Base-by-base conservation (phyloP, 768 basidiomycete genomes). In the Hypholoma sublateritium region DNA sequence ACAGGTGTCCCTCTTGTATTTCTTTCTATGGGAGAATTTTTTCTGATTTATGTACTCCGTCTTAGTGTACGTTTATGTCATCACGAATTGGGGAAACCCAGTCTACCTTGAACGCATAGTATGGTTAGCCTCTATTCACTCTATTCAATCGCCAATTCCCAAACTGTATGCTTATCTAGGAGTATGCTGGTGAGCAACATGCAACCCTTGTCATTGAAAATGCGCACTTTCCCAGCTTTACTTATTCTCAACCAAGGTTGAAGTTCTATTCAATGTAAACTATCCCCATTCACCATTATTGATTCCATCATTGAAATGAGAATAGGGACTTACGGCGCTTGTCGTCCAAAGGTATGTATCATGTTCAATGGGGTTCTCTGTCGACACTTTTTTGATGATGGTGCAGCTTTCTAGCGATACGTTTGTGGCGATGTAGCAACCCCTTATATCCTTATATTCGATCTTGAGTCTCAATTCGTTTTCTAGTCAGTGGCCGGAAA, bases 381-480 rank as follows among this genome's bases (percentile, higher is more conserved):
- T 24, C n/a, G 11, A 21, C 13, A 7, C 22, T 0, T 25, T 48
- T 50, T 8, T 22, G n/a, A 32, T 34, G 51, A 1, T 8, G 25
- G 7, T 7, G 25, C 3, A 28, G 70, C 58, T 71, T 71, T 54
- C 57, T 71, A 34, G 60, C 67, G 22, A 44, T 63, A 59, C 65
- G 70, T 24, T 59, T 71, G 35, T 71, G 69, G 69, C 59, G 61
- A 35, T 59, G 69, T 71, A 58, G 50, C 66, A 59, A 17, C 22
- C 25, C 25, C 7, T 45, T 36, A 42, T 49, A 39, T 34, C 49
- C 25, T 28, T 22, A 16, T 25, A 4, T 9, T 7, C 45, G 21
- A 34, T 16, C 35, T 24, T n/a, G 14, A 16, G 46, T 24, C 21
- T 39, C 28, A 52, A 58, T 9, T 51, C 50, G 42, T 22, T 44